Evolutionary conservation across 176 grass and related monocot species (phyloP).

Genomic region (Cenchrus fungigraminus): DNA sequence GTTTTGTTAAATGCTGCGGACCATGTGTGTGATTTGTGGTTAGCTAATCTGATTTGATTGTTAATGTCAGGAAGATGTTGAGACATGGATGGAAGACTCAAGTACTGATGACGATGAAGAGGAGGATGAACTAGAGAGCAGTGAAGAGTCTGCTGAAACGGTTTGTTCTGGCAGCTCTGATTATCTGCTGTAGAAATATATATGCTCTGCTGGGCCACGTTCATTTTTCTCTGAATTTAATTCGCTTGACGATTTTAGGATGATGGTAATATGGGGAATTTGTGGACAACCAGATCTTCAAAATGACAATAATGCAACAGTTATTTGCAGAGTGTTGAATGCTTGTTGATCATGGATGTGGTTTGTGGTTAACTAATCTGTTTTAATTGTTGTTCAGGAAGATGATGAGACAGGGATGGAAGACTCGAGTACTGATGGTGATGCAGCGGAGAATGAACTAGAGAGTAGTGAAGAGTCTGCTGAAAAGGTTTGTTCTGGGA

Average conservation of each 20-base stretch:
- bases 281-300: too few relatives aligned
- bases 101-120: background rate
- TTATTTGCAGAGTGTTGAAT: background rate
- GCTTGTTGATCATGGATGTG: background rate
- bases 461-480: background rate
- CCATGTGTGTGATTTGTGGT: background rate
- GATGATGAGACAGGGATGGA: background rate
- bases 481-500: constrained; percentile 1
- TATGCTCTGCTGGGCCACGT: background rate
- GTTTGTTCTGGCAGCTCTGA: background rate
- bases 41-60: constrained; percentile 5
- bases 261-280: too few relatives aligned
- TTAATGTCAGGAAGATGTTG: constrained; percentile 19
- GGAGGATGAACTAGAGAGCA: background rate
- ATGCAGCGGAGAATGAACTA: background rate
- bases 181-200: background rate
- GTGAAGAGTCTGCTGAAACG: constrained; percentile 12
- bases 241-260: too few relatives aligned
- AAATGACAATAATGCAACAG: background rate
- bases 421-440: background rate
- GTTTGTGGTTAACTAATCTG: constrained; percentile 11
- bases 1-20: background rate
- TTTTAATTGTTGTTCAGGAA: constrained; percentile 5
- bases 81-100: background rate
- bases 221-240: background rate